Conservation (phyloP, 257 asterid genomes). For the Rauvolfia tetraphylla region DNA sequence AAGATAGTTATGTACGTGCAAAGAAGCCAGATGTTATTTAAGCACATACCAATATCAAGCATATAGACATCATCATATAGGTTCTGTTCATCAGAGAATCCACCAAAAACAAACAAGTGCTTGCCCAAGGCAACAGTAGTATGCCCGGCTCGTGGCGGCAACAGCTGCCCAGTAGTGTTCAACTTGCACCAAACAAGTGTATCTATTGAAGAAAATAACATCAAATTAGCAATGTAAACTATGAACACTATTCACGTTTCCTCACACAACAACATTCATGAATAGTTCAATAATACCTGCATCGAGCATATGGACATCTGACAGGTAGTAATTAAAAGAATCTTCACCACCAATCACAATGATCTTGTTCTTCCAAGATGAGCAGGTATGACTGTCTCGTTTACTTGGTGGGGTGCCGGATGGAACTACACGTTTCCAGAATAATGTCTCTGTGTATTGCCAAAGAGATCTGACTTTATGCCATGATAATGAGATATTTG, state of each 20-base stretch:
- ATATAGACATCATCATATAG: slow-evolving; percentile 75
- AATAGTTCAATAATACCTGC: slow-evolving; percentile 50
- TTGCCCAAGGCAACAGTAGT: slow-evolving; percentile 77
- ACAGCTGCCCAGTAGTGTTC: slow-evolving; percentile 76
- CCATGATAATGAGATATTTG: not conserved
- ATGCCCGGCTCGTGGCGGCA: slow-evolving; percentile 98
- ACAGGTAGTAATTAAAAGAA: slow-evolving; percentile 63
- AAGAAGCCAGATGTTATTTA: not conserved
- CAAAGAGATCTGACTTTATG: slow-evolving; percentile 12
- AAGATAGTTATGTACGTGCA: not conserved
- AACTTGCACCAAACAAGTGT: slow-evolving; percentile 89
- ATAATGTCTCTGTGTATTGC: slow-evolving; percentile 59
- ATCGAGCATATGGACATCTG: slow-evolving; percentile 96
- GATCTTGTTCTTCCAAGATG: slow-evolving; percentile 89
- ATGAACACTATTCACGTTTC: too few relatives aligned
- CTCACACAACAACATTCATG: not conserved
- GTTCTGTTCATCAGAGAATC: slow-evolving; percentile 87
- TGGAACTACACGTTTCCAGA: slow-evolving; percentile 78
- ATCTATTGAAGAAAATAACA: slow-evolving; percentile 42
- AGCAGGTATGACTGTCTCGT: slow-evolving; percentile 90
- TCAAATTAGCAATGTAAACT: slow-evolving; percentile 7
- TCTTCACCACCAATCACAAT: slow-evolving; percentile 97
- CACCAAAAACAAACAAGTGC: slow-evolving; percentile 85
- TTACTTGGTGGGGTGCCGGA: slow-evolving; percentile 96
- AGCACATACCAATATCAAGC: slow-evolving; percentile 84